Conservation (phyloP, 768 basidiomycete species). For the Pleurotus tuber-regium region DNA sequence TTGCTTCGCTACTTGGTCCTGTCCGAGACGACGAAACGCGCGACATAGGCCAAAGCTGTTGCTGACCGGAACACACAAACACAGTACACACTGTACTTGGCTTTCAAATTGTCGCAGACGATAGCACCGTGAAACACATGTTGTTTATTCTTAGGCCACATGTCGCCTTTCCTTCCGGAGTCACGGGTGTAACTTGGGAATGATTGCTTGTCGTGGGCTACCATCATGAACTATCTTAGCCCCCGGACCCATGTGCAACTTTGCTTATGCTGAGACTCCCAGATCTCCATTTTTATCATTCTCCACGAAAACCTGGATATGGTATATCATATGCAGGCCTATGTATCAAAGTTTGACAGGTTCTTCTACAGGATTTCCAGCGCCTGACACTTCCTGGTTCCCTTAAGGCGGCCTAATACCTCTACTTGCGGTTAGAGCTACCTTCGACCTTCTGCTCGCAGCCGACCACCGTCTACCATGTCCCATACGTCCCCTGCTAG, state of each 20-base stretch:
- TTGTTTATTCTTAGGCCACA: conserved; percentile 2
- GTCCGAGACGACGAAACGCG: conserved; percentile 6
- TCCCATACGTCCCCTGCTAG: conserved; percentile 60
- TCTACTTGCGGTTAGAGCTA: neutral
- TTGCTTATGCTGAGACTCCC: neutral
- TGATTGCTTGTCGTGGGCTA: conserved; percentile 5
- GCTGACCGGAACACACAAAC: neutral
- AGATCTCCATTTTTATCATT: conserved; percentile 4
- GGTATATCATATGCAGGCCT: conserved; percentile 8
- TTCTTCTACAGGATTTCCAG: neutral
- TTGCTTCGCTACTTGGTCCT: neutral
- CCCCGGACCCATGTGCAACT: neutral
- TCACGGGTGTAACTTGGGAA: neutral
- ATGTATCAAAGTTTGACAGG: neutral
- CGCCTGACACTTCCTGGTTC: conserved; percentile 1
- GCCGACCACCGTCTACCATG: conserved; percentile 37
- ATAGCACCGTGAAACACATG: conserved; percentile 6
- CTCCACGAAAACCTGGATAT: neutral
- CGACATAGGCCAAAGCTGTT: neutral
- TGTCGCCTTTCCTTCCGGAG: conserved; percentile 5
- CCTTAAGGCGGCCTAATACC: neutral
- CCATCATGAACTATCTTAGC: neutral
- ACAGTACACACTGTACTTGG: neutral
- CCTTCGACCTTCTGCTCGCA: conserved; percentile 5
- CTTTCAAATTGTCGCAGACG: neutral